phyloP scores from a whole-genome alignment of 2,329 filamentous ascomycete genomes.

The Microcyclospora tardicrescens region DNA sequence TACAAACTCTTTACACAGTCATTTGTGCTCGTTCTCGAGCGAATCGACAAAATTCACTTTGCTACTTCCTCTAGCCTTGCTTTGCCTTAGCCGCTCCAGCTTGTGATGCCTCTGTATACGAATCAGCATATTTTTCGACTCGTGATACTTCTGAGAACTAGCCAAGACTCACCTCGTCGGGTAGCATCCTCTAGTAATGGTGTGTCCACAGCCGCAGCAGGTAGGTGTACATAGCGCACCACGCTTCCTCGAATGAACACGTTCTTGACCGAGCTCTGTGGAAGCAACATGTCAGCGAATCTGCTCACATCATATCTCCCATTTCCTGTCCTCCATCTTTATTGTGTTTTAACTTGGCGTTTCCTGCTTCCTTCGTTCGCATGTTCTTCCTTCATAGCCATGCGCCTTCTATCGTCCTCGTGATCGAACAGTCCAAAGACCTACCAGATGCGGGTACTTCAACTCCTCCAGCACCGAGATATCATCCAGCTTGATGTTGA shows the following conservation, averaged over 20 bases:
- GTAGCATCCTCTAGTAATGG: constrained; percentile 83
- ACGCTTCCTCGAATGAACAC: constrained; percentile 92
- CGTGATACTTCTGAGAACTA: neutral
- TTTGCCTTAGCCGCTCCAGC: constrained; percentile 22
- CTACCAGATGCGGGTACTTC: constrained; percentile 83
- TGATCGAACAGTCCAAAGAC: constrained; percentile 12
- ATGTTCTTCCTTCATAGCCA: neutral
- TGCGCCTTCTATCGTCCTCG: neutral
- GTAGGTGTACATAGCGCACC: constrained; percentile 83
- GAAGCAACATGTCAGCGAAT: too few species aligned
- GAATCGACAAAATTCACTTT: neutral
- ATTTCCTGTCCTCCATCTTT: neutral
- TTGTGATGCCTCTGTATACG: constrained; percentile 18
- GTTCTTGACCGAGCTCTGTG: constrained; percentile 70
- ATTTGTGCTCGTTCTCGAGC: neutral
- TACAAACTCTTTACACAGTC: neutral
- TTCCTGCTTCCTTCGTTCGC: neutral
- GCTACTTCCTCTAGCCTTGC: constrained; percentile 8
- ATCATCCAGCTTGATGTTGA: constrained; percentile 98
- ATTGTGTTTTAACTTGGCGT: too few species aligned
- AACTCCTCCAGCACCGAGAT: constrained; percentile 85
- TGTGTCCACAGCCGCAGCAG: constrained; percentile 69
- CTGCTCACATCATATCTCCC: too few species aligned
- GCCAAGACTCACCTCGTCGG: constrained; percentile 50
- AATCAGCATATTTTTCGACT: neutral